phyloP scores from a whole-genome alignment of 2,329 filamentous ascomycete genomes.

The Sporothrix phasma region DNA sequence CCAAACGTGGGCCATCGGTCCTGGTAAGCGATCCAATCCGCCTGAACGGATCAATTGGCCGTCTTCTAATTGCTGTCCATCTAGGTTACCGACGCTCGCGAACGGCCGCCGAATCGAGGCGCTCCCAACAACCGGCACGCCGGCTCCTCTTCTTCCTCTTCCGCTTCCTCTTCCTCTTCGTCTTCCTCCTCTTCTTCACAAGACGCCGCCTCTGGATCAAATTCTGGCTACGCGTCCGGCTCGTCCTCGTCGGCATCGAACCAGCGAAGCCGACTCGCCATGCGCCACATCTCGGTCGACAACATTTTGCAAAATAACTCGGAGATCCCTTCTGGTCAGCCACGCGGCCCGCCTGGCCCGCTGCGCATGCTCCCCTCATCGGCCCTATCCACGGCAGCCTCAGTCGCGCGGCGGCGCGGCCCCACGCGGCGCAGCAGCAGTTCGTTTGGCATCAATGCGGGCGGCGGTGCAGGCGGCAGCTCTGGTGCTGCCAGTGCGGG shows the following conservation, averaged over 20 bases:
- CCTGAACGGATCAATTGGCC: background rate
- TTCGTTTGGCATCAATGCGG: conserved; percentile 8
- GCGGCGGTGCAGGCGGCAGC: background rate
- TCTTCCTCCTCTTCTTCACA: conserved; percentile 12
- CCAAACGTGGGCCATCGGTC: conserved; percentile 51
- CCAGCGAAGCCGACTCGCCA: conserved; percentile 32
- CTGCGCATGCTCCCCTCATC: conserved; percentile 27
- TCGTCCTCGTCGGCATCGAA: conserved; percentile 11
- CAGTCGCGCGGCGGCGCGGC: conserved; percentile 13
- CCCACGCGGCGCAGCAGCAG: conserved; percentile 20
- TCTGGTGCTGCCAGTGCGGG: background rate
- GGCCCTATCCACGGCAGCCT: conserved; percentile 1
- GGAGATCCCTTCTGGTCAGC: conserved; percentile 90
- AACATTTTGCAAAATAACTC: conserved; percentile 90
- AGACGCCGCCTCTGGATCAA: background rate
- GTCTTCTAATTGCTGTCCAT: conserved; percentile 1
- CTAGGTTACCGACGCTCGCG: conserved; percentile 49
- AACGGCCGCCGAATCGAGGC: conserved; percentile 31
- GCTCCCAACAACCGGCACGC: conserved; percentile 1
- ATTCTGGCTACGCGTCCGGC: conserved; percentile 16
- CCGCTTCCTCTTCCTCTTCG: conserved; percentile 10
- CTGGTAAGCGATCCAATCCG: conserved; percentile 33
- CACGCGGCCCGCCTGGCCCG: conserved; percentile 59
- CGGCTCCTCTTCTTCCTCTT: background rate
- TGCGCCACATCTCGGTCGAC: conserved; percentile 80